Conservation (phyloP, 257 asterid genomes). For the Craterostigma plantagineum region DNA sequence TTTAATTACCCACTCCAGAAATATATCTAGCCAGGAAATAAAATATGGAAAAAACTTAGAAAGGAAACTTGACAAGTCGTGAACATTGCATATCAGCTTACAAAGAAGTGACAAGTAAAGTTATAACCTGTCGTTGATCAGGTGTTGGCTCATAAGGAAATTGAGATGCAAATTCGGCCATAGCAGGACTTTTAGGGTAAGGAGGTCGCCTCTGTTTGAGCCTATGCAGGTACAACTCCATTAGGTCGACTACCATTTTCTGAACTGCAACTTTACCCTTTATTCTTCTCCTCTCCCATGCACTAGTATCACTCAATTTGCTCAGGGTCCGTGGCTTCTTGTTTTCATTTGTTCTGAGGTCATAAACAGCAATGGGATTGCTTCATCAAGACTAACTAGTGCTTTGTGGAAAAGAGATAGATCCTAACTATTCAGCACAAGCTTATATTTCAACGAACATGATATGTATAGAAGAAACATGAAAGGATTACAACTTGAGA, state of each 20-base stretch:
- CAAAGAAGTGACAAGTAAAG: slow-evolving; percentile 3
- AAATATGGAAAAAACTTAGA: slow-evolving; percentile 6
- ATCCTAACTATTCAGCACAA: background rate
- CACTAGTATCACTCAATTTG: slow-evolving; percentile 67
- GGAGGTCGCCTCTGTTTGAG: slow-evolving; percentile 84
- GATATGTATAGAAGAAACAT: too few species aligned
- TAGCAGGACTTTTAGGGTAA: slow-evolving; percentile 43
- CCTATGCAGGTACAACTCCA: slow-evolving; percentile 91
- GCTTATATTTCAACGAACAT: too few species aligned
- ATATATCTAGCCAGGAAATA: too few species aligned
- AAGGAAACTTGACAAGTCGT: background rate
- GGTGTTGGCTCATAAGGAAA: slow-evolving; percentile 84
- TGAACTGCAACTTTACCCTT: slow-evolving; percentile 98
- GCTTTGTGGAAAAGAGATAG: too few species aligned
- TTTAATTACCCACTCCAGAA: too few species aligned
- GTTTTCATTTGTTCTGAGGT: slow-evolving; percentile 67
- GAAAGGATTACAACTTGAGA: too few species aligned
- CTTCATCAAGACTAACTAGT: background rate
- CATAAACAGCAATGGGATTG: background rate
- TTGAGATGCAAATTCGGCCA: slow-evolving; percentile 58
- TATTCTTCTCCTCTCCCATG: slow-evolving; percentile 90
- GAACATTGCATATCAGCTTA: slow-evolving; percentile 5
- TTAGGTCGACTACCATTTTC: slow-evolving; percentile 92
- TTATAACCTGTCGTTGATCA: slow-evolving; percentile 60
- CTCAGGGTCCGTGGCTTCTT: slow-evolving; percentile 66